These are phyloP conservation scores for Artomyces pyxidatus DNA, from an alignment of 768 basidiomycete genomes.

Conservation along the genomic window DNA sequence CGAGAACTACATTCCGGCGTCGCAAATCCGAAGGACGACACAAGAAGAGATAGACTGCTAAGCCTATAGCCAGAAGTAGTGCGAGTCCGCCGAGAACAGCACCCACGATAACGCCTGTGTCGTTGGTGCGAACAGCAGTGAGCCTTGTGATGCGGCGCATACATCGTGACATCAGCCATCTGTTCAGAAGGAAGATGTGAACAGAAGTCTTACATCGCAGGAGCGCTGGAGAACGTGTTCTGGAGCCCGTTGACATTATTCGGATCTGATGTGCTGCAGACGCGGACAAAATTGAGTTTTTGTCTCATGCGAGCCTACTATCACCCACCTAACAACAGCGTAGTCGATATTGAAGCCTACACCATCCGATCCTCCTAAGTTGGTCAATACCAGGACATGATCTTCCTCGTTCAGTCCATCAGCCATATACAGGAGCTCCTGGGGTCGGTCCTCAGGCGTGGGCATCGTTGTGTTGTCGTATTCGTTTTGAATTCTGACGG, in stretches of 20 bases:
- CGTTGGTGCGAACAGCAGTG: no score
- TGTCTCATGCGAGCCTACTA: no score
- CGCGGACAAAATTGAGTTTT: no score
- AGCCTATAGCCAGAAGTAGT: neutral
- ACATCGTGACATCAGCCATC: no score
- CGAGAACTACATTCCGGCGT: neutral
- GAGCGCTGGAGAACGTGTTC: no score
- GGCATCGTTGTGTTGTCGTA: neutral
- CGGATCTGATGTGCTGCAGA: neutral
- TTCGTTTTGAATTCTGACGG: neutral
- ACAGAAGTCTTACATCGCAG: no score
- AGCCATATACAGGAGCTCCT: neutral
- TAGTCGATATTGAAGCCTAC: neutral
- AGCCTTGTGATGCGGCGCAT: no score
- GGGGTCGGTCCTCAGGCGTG: neutral
- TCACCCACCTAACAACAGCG: conserved; percentile 4
- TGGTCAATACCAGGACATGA: neutral
- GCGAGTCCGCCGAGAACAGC: neutral
- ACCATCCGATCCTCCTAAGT: neutral
- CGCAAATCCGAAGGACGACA: neutral
- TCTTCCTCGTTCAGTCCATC: neutral
- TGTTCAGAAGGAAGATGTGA: no score
- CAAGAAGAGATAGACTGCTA: neutral
- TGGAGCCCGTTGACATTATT: neutral
- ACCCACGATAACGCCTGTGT: neutral